Percentiles rank a stretch among this genome's conserved stretches.
These are phyloP conservation scores for Schizopora paradoxa DNA, from an alignment of 1,284 basidiomycete species.

Conservation along the genomic window DNA sequence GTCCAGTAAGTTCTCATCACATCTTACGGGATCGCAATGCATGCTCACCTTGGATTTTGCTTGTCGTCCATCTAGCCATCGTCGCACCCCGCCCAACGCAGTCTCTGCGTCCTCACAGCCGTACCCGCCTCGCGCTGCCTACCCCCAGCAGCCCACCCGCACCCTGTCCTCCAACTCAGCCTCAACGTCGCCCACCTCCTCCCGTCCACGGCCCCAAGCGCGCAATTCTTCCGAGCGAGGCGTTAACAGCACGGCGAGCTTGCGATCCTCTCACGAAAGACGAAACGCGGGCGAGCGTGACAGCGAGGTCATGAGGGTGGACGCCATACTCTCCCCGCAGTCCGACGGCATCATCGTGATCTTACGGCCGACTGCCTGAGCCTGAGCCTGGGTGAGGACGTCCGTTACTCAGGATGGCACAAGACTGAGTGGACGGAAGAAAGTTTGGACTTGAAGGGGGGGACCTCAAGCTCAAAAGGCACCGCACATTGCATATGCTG, in stretches of 20 bases:
- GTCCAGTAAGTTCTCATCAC: slow-evolving; percentile 11
- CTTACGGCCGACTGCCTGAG: slow-evolving; percentile 38
- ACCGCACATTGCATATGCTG: too few relatives aligned
- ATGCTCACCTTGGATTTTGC: too few relatives aligned
- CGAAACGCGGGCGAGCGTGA: slow-evolving; percentile 11
- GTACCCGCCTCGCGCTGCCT: slow-evolving; percentile 7
- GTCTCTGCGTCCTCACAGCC: too few relatives aligned
- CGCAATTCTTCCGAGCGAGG: slow-evolving; percentile 8
- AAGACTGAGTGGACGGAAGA: too few relatives aligned
- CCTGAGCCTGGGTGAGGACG: too few relatives aligned
- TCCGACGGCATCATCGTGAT: slow-evolving; percentile 77
- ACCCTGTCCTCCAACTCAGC: slow-evolving; percentile 1
- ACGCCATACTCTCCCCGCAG: slow-evolving; percentile 76
- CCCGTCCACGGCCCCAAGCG: slow-evolving; percentile 10
- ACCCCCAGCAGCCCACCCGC: background rate
- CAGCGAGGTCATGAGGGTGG: slow-evolving; percentile 45
- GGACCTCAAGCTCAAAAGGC: too few relatives aligned
- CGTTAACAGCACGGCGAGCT: slow-evolving; percentile 1
- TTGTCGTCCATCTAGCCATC: too few relatives aligned
- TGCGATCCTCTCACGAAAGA: background rate
- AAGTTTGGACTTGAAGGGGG: too few relatives aligned
- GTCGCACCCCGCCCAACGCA: too few relatives aligned
- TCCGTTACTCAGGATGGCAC: too few relatives aligned
- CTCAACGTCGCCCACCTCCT: slow-evolving; percentile 11
- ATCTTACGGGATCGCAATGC: slow-evolving; percentile 2